These are phyloP conservation scores for Rutstroemia sydowiana DNA, from an alignment of 2,329 filamentous ascomycete genomes.

Conservation along the genomic window DNA sequence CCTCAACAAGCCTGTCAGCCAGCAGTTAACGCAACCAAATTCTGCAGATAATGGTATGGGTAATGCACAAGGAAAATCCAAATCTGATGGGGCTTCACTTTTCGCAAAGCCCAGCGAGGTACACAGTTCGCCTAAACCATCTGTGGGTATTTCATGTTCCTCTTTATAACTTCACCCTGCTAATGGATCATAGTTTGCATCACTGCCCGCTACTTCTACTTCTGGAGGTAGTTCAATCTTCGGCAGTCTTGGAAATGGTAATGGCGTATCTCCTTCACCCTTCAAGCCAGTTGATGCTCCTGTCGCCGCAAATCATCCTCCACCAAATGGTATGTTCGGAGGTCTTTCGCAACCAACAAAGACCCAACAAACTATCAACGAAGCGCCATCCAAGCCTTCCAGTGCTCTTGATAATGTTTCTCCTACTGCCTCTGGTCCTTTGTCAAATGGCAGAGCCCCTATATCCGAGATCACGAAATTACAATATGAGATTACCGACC, in stretches of 20 bases:
- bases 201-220: constrained; percentile 4
- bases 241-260: background rate
- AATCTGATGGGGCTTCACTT: background rate
- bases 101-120: background rate
- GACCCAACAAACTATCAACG: background rate
- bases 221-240: constrained; percentile 1
- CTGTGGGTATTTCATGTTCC: background rate
- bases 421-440: background rate
- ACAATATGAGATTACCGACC: constrained; percentile 11
- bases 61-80: background rate
- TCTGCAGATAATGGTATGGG: constrained; percentile 8
- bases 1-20: constrained; percentile 19
- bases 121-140: background rate
- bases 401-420: background rate
- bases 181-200: background rate
- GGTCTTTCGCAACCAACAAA: constrained; percentile 2
- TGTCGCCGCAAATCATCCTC: constrained; percentile 12
- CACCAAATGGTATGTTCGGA: constrained; percentile 15
- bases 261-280: constrained; percentile 9
- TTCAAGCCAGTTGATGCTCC: constrained; percentile 16
- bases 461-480: background rate
- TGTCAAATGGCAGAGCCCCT: background rate
- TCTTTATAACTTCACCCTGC: background rate
- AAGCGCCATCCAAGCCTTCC: background rate
- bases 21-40: constrained; percentile 13